Evolutionary conservation across 2,329 filamentous ascomycete genomes (phyloP), one percentile per base, ranked within the genome.

Genomic region (Xylaria sp.): DNA sequence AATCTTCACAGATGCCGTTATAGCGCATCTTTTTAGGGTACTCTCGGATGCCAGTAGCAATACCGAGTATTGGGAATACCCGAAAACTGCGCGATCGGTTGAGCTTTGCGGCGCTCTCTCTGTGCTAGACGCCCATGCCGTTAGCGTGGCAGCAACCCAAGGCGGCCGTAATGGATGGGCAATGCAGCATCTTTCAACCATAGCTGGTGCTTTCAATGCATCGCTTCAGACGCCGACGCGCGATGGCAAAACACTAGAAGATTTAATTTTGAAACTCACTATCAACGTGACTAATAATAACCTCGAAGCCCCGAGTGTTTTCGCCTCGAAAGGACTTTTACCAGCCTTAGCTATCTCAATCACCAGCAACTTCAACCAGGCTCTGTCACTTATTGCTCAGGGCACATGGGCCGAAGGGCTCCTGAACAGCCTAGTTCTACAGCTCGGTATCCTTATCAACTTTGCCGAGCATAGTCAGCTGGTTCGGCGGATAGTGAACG

Each of bases 281-380:
- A 86, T 97, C 70, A 97, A 97, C 75, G 85, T 94, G 58, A 96
- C 94, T 8, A 97, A 97, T 81, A 93, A 93, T 73, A 92, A 92
- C 69, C 81, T 86, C 0, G 82, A 84, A 14, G 89, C 93, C 12
- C 93, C 92, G 48, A 85, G 88, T 34, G 82, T 88, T 2, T 93
- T 97, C 74, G 86, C 91, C 34, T 83, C 87, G n/a, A 84, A 85
- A 59, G 82, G 83, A 8, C 80, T 91, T 9, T 82, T 89, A 65
- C 77, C 82, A 47, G 74, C 79, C 66, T 77, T 90, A 14, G 83
- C 84, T 1, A 76, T 79, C 2, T 81, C 83, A 0, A 85, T 91
- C 30, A 83, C 88, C 5, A 78, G 79, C 2, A 84, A 84, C 2
- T 88, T 90, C 68, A 75, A 78, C 5, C 77, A 80, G 19, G 81